Conservation (phyloP, 2,329 filamentous ascomycete species). For the Dactylellina haptotyla region DNA sequence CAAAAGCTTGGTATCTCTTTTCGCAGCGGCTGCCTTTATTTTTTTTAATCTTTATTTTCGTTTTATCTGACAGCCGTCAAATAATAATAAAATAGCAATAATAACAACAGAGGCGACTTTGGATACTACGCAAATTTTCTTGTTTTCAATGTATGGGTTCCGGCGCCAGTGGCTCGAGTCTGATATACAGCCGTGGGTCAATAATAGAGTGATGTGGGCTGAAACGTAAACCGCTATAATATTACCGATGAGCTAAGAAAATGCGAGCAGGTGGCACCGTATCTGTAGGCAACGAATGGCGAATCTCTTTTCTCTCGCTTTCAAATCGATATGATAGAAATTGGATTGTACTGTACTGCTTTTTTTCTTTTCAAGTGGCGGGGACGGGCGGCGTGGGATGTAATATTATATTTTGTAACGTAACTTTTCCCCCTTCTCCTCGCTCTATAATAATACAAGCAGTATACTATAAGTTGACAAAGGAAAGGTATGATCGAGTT, state of each 20-base stretch:
- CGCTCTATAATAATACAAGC: constrained; percentile 40
- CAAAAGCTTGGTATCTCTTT: constrained; percentile 6
- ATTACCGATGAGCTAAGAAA: constrained; percentile 51
- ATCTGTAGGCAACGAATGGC: too few relatives aligned
- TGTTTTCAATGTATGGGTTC: constrained; percentile 19
- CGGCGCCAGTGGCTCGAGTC: constrained; percentile 25
- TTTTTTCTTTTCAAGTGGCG: background rate
- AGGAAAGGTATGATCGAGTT: constrained; percentile 43
- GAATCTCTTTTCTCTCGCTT: too few relatives aligned
- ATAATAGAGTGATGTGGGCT: constrained; percentile 36
- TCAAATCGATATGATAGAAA: background rate
- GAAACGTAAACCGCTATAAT: constrained; percentile 51
- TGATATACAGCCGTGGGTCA: constrained; percentile 42
- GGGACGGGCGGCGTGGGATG: constrained; percentile 15
- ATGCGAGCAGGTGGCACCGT: constrained; percentile 35
- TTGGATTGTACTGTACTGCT: background rate
- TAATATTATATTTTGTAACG: constrained; percentile 19
- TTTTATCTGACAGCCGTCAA: constrained; percentile 30
- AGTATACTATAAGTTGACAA: constrained; percentile 51
- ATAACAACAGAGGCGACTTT: background rate
- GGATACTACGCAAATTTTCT: too few relatives aligned
- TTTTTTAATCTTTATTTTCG: background rate
- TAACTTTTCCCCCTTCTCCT: constrained; percentile 15
- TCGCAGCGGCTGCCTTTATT: constrained; percentile 16
- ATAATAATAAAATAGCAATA: background rate